Base-by-base conservation (phyloP, 1,284 basidiomycete genomes). In the Rhizoctonia solani region DNA sequence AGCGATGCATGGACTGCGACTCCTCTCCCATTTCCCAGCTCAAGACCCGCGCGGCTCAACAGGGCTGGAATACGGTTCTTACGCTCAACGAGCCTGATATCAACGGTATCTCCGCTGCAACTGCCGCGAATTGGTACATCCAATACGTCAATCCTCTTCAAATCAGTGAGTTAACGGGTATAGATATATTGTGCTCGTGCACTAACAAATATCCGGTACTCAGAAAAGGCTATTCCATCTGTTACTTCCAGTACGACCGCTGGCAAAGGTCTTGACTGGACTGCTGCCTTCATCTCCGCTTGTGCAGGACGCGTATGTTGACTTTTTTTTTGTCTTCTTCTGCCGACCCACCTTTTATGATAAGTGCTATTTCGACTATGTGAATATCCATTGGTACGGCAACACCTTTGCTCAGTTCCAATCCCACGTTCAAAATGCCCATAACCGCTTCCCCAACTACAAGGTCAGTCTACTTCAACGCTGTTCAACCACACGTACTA, bases 311-410 rank as follows among this genome's bases (percentile, higher is more conserved):
- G 49, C 14, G 49, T 52, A 27, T 27, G 49, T 30, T 52, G 9
- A 25, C 4, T 4, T 27, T 27, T 9, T 6, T 47, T 8, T 27
- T 52, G 8, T 4, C 49, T 9, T 19, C 9, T 13, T 27, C 49
- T 27, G 6, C 13, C 49, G 23, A 5, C 13, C 11, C 8, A 27
- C 4, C 49, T 3, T 21, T n/a, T n/a, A n/a, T n/a, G n/a, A n/a
- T n/a, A n/a, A 54, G 11, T 67, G 66, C 54, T 59, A 59, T 47
- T 67, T 67, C 29, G 66, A 67, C 54, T 67, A 67, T 29, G 41
- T 67, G 21, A 67, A 67, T 29, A 47, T 67, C 6, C 66, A 67
- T 34, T 67, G 66, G 66, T 67, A 67, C 46, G 66, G 66, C 34
- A 52, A 13, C 32, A 50, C 54, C 14, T 67, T 67, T 23, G 30